Evolutionary conservation across 768 basidiomycete species (phyloP), one percentile per base, ranked within the genome.

Genomic region (Mycena floridula): DNA sequence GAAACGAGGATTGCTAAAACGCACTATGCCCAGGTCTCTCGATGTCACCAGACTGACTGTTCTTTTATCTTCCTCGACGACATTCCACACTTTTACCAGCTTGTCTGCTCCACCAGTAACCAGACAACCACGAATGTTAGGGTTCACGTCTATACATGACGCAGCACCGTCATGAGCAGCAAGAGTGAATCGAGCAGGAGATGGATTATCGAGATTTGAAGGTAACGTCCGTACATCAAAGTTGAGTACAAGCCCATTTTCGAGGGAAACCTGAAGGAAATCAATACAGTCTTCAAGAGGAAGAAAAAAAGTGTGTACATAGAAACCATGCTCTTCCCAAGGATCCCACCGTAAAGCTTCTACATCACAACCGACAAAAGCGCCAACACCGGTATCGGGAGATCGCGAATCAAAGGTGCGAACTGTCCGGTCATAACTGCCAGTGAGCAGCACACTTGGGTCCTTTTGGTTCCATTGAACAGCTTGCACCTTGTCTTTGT

Each of bases 261-360:
- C 95, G 18, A 97, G 73, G 1, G 93, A 88, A 21, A 96, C 91
- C 91, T 96, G 37, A n/a, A 43, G 2, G 40, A 42, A 18, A 47
- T 44, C 47, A 51, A 16, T 25, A 16, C 2, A 21, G 32, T 15
- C 13, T 11, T 27, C 7, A 23, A 40, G 18, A 32, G 15, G n/a
- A 37, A 39, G 43, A 27, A 7, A 47, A 35, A 43, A 40, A 25
- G 4, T 11, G 63, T 86, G 50, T 51, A 93, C 93, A 57, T 89
- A 96, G 68, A 96, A 95, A 2, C 78, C 77, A 50, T 83, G 77
- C 5, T 74, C 73, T 44, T 95, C 89, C 89, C 90, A 96, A 40
- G 93, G 94, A 64, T 99, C 95, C 95, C 96, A 99, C 50, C 83
- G 68, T 30, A 97, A 64, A 28, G 88, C 87, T 64, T 99, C 96